These are phyloP conservation scores for Chrysanthemum lavandulifolium DNA, from an alignment of 129 eudicot genomes.

Conservation along the genomic window DNA sequence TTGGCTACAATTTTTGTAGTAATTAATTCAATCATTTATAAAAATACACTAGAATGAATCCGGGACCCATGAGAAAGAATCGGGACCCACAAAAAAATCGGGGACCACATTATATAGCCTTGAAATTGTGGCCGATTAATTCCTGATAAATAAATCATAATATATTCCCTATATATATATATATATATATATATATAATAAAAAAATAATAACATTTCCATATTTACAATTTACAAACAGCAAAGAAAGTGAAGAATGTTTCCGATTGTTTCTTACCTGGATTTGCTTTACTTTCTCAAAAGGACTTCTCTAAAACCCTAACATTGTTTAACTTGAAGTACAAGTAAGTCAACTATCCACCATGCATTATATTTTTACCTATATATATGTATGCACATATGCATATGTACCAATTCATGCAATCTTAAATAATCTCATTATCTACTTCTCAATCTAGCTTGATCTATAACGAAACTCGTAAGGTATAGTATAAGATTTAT, in stretches of 20 bases:
- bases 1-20: too few relatives aligned
- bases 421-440: not conserved
- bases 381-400: conserved; percentile 25
- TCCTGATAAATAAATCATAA: too few relatives aligned
- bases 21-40: too few relatives aligned
- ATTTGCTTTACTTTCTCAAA: conserved; percentile 31
- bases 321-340: conserved; percentile 64
- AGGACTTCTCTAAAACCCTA: conserved; percentile 28
- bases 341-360: conserved; percentile 58
- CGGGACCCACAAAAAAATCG: too few relatives aligned
- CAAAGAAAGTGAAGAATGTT: conserved; percentile 17
- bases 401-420: conserved; percentile 13
- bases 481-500: not conserved
- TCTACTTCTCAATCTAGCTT: not conserved
- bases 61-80: too few relatives aligned
- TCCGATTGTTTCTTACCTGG: conserved; percentile 34
- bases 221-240: not conserved
- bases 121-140: too few relatives aligned
- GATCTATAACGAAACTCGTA: not conserved
- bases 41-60: too few relatives aligned
- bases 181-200: too few relatives aligned
- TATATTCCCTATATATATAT: too few relatives aligned
- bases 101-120: too few relatives aligned
- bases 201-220: too few relatives aligned
- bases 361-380: conserved; percentile 13